These are phyloP conservation scores for Rubroboletus pulcherrimus DNA, from an alignment of 768 basidiomycete species.

Conservation along the genomic window DNA sequence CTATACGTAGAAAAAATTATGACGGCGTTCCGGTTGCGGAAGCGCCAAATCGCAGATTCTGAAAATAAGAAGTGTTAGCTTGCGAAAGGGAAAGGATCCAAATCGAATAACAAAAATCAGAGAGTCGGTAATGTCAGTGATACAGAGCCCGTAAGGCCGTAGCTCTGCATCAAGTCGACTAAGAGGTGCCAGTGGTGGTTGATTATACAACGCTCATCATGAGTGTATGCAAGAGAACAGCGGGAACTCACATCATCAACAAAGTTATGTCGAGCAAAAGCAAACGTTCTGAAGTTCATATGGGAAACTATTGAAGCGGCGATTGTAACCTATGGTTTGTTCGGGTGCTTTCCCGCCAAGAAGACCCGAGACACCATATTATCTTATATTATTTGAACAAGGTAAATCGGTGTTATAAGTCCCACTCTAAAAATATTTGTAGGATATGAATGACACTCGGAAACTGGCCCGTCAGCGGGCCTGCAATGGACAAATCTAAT, in stretches of 20 bases:
- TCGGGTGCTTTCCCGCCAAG: not conserved
- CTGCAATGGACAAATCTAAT: no score
- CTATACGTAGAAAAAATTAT: not conserved
- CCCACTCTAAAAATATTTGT: no score
- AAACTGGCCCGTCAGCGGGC: no score
- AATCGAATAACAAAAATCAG: constrained; percentile 33
- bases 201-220: constrained; percentile 82
- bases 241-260: constrained; percentile 15
- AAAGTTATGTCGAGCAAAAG: not conserved
- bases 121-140: constrained; percentile 78
- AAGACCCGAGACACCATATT: not conserved
- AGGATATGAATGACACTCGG: no score
- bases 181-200: constrained; percentile 85
- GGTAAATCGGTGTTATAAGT: no score
- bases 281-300: not conserved
- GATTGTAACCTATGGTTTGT: not conserved
- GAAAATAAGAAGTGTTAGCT: constrained; percentile 18
- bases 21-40: not conserved
- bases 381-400: not conserved
- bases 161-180: constrained; percentile 65
- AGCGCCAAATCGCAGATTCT: not conserved
- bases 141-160: constrained; percentile 37
- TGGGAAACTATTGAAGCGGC: constrained; percentile 17
- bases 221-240: constrained; percentile 2
- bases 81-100: not conserved